Conservation (phyloP, 805 yeast species). For the Debaryomyces tyrocola region DNA sequence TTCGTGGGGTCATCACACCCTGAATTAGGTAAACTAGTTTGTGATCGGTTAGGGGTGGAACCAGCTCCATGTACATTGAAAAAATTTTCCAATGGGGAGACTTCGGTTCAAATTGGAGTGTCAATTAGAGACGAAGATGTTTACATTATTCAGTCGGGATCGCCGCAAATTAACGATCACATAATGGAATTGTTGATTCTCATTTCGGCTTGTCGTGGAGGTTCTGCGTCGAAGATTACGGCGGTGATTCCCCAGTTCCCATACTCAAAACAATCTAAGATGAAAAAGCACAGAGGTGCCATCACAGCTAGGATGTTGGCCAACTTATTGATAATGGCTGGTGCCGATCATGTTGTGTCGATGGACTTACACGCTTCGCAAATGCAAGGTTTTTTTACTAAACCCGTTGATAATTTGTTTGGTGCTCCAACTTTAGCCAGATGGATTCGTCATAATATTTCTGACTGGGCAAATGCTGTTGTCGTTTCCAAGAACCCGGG, state of each 20-base stretch:
- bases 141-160: slow-evolving; percentile 85
- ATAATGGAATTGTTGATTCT: slow-evolving; percentile 94
- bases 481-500: slow-evolving; percentile 99
- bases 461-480: slow-evolving; percentile 83
- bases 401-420: slow-evolving; percentile 94
- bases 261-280: slow-evolving; percentile 93
- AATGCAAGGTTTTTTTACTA: slow-evolving; percentile 98
- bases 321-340: slow-evolving; percentile 92
- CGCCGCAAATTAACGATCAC: slow-evolving; percentile 85
- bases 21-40: slow-evolving; percentile 85
- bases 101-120: slow-evolving; percentile 91
- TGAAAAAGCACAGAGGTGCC: slow-evolving; percentile 99
- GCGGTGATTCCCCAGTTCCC: slow-evolving; percentile 98
- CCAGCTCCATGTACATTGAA: slow-evolving; percentile 91
- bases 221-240: slow-evolving; percentile 95
- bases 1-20: slow-evolving; percentile 98
- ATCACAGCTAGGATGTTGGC: slow-evolving; percentile 98
- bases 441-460: slow-evolving; percentile 91
- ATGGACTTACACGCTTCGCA: slow-evolving; percentile 97
- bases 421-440: slow-evolving; percentile 96
- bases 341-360: slow-evolving; percentile 97
- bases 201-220: slow-evolving; percentile 95
- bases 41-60: slow-evolving; percentile 86
- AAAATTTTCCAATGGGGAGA: slow-evolving; percentile 96
- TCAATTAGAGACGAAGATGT: slow-evolving; percentile 97